phyloP scores from a whole-genome alignment of 805 yeast genomes.

The Candida argentea region DNA sequence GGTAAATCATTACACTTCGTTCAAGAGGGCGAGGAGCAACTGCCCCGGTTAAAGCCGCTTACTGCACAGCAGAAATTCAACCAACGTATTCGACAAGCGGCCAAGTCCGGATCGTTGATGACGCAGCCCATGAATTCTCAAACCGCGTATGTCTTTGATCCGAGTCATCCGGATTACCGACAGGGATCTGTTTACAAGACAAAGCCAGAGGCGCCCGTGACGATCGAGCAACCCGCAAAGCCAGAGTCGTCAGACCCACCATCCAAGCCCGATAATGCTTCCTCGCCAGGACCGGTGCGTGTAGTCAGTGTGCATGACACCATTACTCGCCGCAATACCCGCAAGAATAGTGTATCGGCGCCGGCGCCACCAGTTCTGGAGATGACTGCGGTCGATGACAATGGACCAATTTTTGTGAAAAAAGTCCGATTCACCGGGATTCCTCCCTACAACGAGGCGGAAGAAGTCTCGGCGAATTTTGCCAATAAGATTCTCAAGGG shows the following conservation, averaged over 20 bases:
- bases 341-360: conserved; percentile 18
- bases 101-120: conserved; percentile 26
- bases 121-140: conserved; percentile 27
- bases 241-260: not conserved
- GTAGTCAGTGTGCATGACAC: conserved; percentile 10
- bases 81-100: conserved; percentile 27
- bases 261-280: too few species aligned
- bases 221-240: conserved; percentile 1
- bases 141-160: conserved; percentile 31
- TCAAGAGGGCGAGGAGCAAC: too few species aligned
- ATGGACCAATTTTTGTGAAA: conserved; percentile 13
- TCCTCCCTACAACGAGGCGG: conserved; percentile 39
- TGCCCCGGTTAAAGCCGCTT: too few species aligned
- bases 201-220: conserved; percentile 1
- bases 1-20: too few species aligned
- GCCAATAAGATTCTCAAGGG: conserved; percentile 25
- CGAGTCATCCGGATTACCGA: conserved; percentile 19
- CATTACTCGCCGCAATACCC: conserved; percentile 20
- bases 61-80: conserved; percentile 32
- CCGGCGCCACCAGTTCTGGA: conserved; percentile 1
- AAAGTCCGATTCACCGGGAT: conserved; percentile 46
- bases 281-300: conserved; percentile 3
- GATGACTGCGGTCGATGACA: conserved; percentile 1
- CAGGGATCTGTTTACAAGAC: conserved; percentile 1
- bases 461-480: conserved; percentile 43